These are phyloP conservation scores for Coemansia brasiliensis DNA, from an alignment of 192 early-diverging fungal genomes.

Conservation along the genomic window DNA sequence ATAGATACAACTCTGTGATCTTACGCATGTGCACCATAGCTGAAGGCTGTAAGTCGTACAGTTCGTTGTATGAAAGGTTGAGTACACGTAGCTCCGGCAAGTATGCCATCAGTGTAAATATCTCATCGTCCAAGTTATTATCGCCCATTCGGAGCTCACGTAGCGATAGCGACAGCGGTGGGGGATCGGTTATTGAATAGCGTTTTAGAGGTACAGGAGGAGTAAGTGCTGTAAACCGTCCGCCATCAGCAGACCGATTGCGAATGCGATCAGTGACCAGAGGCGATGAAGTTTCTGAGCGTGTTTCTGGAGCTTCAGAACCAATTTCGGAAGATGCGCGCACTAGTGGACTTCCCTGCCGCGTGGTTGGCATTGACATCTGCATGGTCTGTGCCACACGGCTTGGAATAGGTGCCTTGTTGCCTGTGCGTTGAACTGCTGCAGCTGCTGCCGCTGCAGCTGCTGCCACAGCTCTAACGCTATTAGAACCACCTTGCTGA, in stretches of 20 bases:
- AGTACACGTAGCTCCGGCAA: conserved; percentile 75
- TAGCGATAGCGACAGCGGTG: conserved; percentile 59
- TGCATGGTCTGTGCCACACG: conserved; percentile 34
- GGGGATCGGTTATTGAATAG: conserved; percentile 57
- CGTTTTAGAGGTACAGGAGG: conserved; percentile 33
- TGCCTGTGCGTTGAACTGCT: conserved; percentile 39
- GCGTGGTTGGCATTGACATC: conserved; percentile 30
- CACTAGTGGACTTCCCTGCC: conserved; percentile 40
- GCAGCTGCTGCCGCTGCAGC: conserved; percentile 54
- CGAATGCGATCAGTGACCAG: conserved; percentile 20
- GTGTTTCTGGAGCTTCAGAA: not conserved
- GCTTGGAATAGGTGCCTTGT: conserved; percentile 19
- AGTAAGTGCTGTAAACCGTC: conserved; percentile 19
- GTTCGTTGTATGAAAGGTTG: conserved; percentile 77
- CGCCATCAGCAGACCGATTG: conserved; percentile 44
- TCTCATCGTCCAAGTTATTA: conserved; percentile 79
- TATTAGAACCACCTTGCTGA: conserved; percentile 51
- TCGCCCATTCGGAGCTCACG: conserved; percentile 73
- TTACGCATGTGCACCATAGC: conserved; percentile 69
- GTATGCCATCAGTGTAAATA: conserved; percentile 70
- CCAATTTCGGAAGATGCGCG: conserved; percentile 33
- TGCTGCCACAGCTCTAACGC: conserved; percentile 44
- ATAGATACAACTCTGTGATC: conserved; percentile 76
- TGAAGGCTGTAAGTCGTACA: conserved; percentile 79
- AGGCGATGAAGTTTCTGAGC: not conserved